These are phyloP conservation scores for Gastrolobium villosum DNA, from an alignment of 306 rosid genomes.

Conservation along the genomic window DNA sequence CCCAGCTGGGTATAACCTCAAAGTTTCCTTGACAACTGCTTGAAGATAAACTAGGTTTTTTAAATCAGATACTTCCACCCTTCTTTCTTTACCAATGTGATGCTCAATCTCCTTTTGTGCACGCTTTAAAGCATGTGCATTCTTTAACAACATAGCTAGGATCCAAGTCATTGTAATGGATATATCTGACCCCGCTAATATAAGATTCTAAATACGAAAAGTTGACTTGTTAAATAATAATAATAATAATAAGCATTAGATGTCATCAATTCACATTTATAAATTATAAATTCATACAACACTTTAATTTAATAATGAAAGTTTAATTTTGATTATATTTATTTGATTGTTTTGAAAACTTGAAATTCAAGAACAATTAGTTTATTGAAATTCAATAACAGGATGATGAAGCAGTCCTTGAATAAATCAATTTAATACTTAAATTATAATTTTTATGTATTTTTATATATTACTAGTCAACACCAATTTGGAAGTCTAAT, in stretches of 20 bases:
- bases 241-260: not conserved
- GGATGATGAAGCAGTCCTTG: no score
- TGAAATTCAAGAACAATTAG: no score
- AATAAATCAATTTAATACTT: no score
- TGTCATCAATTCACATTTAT: no score
- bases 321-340: no score
- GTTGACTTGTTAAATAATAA: not conserved
- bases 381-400: no score
- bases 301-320: no score
- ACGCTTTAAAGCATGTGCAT: conserved; percentile 49
- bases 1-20: conserved; percentile 66
- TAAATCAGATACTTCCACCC: conserved; percentile 53
- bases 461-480: no score
- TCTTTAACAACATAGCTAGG: conserved; percentile 55
- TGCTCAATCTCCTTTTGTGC: conserved; percentile 67
- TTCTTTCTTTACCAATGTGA: conserved; percentile 55
- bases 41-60: conserved; percentile 58
- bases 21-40: conserved; percentile 65
- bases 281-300: no score
- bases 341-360: no score
- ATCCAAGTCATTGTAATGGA: conserved; percentile 63
- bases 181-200: conserved; percentile 68
- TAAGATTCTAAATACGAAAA: conserved; percentile 51
- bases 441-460: no score
- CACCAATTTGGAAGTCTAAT: no score